Evolutionary conservation across 2,329 filamentous ascomycete genomes (phyloP).

Genomic region (Aspergillus pseudoviridinutans): DNA sequence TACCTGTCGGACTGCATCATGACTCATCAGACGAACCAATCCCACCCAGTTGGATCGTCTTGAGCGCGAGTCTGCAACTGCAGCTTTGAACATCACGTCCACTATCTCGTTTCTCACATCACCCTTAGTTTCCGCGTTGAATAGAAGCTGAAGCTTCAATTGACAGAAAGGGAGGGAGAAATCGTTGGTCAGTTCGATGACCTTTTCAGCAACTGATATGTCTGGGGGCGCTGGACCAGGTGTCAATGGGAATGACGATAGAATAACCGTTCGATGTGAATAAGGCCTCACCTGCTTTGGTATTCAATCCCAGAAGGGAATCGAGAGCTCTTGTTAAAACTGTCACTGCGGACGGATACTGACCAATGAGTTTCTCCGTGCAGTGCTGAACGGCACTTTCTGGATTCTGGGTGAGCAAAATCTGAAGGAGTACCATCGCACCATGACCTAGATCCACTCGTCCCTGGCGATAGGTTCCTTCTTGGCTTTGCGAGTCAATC

Average conservation of each 20-base stretch:
- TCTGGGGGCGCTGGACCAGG: slow-evolving; percentile 2
- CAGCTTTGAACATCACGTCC: slow-evolving; percentile 39
- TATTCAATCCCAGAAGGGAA: slow-evolving; percentile 27
- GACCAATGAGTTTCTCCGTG: slow-evolving; percentile 25
- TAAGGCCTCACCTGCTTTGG: slow-evolving; percentile 12
- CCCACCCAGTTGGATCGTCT: slow-evolving; percentile 37
- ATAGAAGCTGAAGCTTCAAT: slow-evolving; percentile 40
- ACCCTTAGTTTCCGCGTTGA: slow-evolving; percentile 27
- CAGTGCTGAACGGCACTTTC: slow-evolving; percentile 24
- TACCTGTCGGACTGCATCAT: slow-evolving; percentile 35
- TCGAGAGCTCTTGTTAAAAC: slow-evolving; percentile 31
- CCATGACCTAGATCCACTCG: slow-evolving; percentile 17
- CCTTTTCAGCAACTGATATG: slow-evolving; percentile 31
- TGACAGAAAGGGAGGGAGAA: slow-evolving; percentile 43
- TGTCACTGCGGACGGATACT: slow-evolving; percentile 23
- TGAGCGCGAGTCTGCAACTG: slow-evolving; percentile 32
- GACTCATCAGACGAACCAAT: slow-evolving; percentile 35
- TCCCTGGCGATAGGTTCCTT: not conserved
- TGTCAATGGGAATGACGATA: slow-evolving; percentile 6
- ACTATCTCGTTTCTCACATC: slow-evolving; percentile 30
- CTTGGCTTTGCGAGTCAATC: slow-evolving; percentile 10
- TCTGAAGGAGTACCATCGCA: slow-evolving; percentile 28
- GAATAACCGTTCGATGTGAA: not conserved
- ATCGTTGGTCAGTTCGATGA: slow-evolving; percentile 35
- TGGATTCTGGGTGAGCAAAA: slow-evolving; percentile 33